Evolutionary conservation across 768 basidiomycete species (phyloP), one percentile per base, ranked within the genome.

Genomic region (Mycena vulgaris): DNA sequence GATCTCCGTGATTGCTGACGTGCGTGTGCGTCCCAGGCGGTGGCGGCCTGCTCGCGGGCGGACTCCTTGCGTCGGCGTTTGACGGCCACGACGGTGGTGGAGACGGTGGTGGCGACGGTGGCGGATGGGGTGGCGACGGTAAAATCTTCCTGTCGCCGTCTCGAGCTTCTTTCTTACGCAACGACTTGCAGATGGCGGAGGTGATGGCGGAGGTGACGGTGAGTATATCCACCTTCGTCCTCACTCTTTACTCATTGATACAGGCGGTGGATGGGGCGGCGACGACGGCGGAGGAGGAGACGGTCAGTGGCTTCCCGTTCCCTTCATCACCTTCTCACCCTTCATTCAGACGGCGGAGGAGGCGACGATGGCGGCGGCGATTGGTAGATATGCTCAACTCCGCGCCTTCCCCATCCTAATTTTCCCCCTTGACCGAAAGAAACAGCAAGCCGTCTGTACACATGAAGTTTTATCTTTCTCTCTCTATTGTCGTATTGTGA

Each of bases 21-120:
- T 25, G 23, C 16, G 27, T 49, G 10, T 23, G n/a, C 40, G 4
- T 4, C 35, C n/a, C 57, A 87, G 91, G 85, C 71, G 92, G 87
- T 74, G 92, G 83, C 19, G 93, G 90, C 66, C 77, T 93, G n/a
- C 76, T 91, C n/a, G 92, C 88, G 42, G 93, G 92, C 66, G 80
- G 82, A 3, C 77, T 93, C 49, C 74, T 93, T 42, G 86, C 75
- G 39, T 83, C 89, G 51, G 88, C 86, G 0, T 68, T 89, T 33
- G 89, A 63, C n/a, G 63, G 51, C 23, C 68, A 49, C 5, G 61
- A 35, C 40, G 70, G 35, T 17, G 52, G 39, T 14, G 58, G 69
- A 3, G 53, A 31, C 72, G 71, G 58, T 23, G 60, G 79, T 25
- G 74, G 79, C 42, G 79, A 77, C 42, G 77, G 75, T 30, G 64